Base-by-base conservation (phyloP, 768 basidiomycete species). In the Tulasnella sp. region DNA sequence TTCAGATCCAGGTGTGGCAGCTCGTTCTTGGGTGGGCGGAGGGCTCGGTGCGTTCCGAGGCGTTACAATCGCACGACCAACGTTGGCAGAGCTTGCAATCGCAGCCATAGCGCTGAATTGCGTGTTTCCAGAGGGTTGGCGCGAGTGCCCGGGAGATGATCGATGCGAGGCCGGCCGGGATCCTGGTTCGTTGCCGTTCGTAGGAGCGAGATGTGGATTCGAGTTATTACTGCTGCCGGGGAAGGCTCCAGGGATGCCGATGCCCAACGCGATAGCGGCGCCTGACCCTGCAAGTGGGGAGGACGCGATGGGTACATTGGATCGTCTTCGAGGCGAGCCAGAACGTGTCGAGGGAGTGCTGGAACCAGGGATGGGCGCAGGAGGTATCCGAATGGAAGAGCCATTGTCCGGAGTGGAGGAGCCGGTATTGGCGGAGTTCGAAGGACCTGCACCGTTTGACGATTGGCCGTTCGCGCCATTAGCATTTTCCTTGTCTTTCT, bases 201-300 rank as follows among this genome's bases (percentile, higher is more conserved):
- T 22, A 37, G 64, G 64, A 36, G 69, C 47, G 12, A 47, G 69
- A 70, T 35, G 42, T 3, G 34, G 32, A 11, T 70, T 52, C 29
- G 64, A 65, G 34, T 36, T 65, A 44, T 42, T 42, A 44, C 69
- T 22, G n/a, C 44, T 47, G 52, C 42, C n/a, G 26, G 32, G 26
- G 22, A 47, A 29, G 36, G 44, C 26, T 3, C 64, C 41, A 29
- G 71, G 71, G 35, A 63, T 39, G 36, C 71, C 71, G 32, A 72
- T 63, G 12, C 62, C 71, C 59, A 72, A 19, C 26, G 71, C 71
- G 34, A 72, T 65, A 17, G 71, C 71, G 19, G 71, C 71, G 29
- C 36, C 26, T 29, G 71, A 59, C 17, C 62, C 62, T 17, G 62
- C 64, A 22, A 72, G 62, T 41, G 71, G 62, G 26, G 71, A 72